Evolutionary conservation across 805 yeast genomes (phyloP), one percentile per base, ranked within the genome.

Genomic region (Suhomyces kilbournensis): DNA sequence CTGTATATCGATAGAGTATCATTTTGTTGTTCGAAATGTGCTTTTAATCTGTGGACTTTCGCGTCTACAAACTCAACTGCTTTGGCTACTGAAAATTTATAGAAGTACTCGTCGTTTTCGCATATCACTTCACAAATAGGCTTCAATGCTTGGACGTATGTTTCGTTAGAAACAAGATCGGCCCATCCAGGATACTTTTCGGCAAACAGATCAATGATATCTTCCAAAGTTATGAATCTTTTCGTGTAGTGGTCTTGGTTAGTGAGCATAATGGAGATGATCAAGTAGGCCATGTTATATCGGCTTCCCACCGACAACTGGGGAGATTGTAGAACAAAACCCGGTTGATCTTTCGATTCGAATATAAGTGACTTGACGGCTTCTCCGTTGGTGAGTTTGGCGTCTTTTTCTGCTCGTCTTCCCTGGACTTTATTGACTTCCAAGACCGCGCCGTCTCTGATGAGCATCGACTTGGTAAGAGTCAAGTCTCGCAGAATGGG

Each of bases 361-460:
- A 61, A 56, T 3, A 77, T 58, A 22, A 78, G 58, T 1, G 83
- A 78, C 56, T 76, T 78, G 25, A 79, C 70, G 1, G 76, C 70
- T 46, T 64, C 56, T 22, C 66, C 72, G 44, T 58, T 60, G 52
- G 50, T 58, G 19, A 51, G 40, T n/a, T 23, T 40, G 15, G 56
- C 53, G n/a, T 22, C 59, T 49, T 68, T 61, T 50, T 58, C 42
- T 38, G 63, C 60, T 34, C 63, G 46, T 39, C 67, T 61, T 20
- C 75, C 73, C 45, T 68, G 68, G 23, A 76, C 53, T 47, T 63
- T 70, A 49, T 72, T 71, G 15, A 80, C 54, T 47, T 79, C 83
- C 52, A 68, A 77, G 0, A 79, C 51, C 9, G 59, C 10, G 14
- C 48, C 55, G 6, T 52, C 45, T 7, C 8, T 25, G 7, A 51